Evolutionary conservation across 164 flowering plant genomes (phyloP), one percentile per base, ranked within the genome.

Genomic region (Chloranthus sessilifolius): DNA sequence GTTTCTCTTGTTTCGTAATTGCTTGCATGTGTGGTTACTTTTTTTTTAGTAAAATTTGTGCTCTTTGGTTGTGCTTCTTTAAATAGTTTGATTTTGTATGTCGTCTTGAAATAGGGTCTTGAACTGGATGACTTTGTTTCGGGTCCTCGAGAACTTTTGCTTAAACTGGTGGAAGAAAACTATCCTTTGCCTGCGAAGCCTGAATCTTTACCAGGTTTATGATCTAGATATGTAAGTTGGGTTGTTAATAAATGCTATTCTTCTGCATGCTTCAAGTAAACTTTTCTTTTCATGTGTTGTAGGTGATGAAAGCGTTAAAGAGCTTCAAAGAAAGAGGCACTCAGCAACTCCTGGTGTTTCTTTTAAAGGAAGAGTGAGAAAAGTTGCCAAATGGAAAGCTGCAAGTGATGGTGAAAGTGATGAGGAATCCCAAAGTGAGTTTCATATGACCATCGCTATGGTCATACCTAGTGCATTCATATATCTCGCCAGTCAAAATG

Each of bases 91-190:
- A 25, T 47, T 38, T 7, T 40, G 12, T 31, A 22, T 24, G 19
- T 35, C 7, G 34, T 36, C 25, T 50, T 58, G 33, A 4, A 42
- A n/a, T 50, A 88, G 95, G 99, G 99, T 52, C 47, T 64, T 65
- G 99, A 88, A 54, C 83, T 92, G 63, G 99, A 92, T 75, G 99
- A 92, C 71, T 92, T 92, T 68, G 62, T 92, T 50, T 92, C 96
- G 43, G 99, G 99, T 34, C 99, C 99, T 58, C 87, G 96, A 48
- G 99, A 92, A 63, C 80, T 92, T 51, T 73, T 92, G 69, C 77
- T 92, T 21, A 92, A 92, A 76, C 81, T 88, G 71, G 85, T 92
- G 39, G 99, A 92, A 52, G 99, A 92, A 56, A 77, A 88, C 58
- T 92, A 92, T 44, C 99, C 99, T 42, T 67, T 92, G 67, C 99